phyloP scores from a whole-genome alignment of 371 early-diverging fungal species.

The Amoeboaphelidium protococcarum region DNA sequence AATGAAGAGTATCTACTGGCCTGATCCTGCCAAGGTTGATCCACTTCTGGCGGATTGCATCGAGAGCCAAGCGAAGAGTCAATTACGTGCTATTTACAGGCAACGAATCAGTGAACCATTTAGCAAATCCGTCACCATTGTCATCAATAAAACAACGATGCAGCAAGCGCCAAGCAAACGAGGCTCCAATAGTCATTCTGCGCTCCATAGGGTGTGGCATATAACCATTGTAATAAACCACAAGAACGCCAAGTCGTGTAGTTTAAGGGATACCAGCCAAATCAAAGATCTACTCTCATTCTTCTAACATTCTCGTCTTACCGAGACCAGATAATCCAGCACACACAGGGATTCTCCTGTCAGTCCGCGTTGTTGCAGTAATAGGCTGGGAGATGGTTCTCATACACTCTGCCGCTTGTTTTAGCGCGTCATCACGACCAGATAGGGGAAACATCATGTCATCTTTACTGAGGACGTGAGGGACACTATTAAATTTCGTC shows the following conservation, averaged over 20 bases:
- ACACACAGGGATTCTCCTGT: neutral
- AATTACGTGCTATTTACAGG: neutral
- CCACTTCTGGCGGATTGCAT: neutral
- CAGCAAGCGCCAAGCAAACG: neutral
- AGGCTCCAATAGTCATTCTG: neutral
- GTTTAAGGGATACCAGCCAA: neutral
- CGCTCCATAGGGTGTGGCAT: neutral
- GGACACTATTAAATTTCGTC: neutral
- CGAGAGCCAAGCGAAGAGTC: neutral
- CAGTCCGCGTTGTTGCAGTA: neutral
- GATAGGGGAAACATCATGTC: neutral
- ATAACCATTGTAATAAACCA: neutral
- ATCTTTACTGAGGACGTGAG: neutral
- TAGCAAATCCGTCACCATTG: neutral
- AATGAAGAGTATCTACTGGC: neutral
- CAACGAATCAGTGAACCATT: neutral
- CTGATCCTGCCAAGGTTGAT: neutral
- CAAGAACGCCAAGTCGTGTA: neutral
- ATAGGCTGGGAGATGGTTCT: neutral
- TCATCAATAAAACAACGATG: neutral
- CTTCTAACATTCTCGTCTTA: constrained; percentile 1
- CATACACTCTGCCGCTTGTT: neutral
- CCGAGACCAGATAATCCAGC: neutral
- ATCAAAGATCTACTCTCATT: neutral
- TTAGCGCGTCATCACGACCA: neutral